These are phyloP conservation scores for Fomitopsis serialis DNA, from an alignment of 768 basidiomycete species.

Conservation along the genomic window DNA sequence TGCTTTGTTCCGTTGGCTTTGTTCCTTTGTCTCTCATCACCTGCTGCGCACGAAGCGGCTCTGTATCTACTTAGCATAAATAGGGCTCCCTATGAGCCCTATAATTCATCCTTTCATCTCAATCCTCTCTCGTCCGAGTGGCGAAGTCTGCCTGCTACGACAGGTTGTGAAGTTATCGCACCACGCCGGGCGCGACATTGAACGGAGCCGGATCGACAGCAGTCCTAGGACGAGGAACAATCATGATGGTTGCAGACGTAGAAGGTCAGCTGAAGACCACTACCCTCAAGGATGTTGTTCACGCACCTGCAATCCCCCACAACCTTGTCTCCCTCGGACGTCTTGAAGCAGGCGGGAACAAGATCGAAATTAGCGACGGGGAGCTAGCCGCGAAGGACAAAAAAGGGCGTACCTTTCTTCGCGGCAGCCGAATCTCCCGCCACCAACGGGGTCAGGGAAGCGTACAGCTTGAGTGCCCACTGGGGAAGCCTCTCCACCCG, in stretches of 20 bases:
- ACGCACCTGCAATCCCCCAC: constrained; percentile 9
- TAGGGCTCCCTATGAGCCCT: neutral
- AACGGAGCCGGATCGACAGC: constrained; percentile 11
- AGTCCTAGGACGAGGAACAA: constrained; percentile 9
- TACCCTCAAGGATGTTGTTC: constrained; percentile 9
- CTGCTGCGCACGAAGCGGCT: neutral
- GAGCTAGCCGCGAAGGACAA: neutral
- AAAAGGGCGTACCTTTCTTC: neutral
- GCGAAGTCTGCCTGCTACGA: neutral
- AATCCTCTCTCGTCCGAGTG: neutral
- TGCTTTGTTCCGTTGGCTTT: too few relatives aligned
- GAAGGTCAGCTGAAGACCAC: neutral
- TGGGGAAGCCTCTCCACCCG: constrained; percentile 90
- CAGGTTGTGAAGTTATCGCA: constrained; percentile 5
- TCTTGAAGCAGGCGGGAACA: constrained; percentile 3
- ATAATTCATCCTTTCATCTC: neutral
- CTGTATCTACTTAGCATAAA: neutral
- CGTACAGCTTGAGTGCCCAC: constrained; percentile 85
- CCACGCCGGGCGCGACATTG: constrained; percentile 3
- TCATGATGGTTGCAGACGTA: constrained; percentile 2
- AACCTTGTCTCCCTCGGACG: constrained; percentile 13
- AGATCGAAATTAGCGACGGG: constrained; percentile 2
- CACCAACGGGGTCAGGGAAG: too few relatives aligned
- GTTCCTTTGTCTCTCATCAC: too few relatives aligned
- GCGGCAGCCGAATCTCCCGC: constrained; percentile 1